Base-by-base conservation (phyloP, 306 rosid species). In the Lablab purpureus region DNA sequence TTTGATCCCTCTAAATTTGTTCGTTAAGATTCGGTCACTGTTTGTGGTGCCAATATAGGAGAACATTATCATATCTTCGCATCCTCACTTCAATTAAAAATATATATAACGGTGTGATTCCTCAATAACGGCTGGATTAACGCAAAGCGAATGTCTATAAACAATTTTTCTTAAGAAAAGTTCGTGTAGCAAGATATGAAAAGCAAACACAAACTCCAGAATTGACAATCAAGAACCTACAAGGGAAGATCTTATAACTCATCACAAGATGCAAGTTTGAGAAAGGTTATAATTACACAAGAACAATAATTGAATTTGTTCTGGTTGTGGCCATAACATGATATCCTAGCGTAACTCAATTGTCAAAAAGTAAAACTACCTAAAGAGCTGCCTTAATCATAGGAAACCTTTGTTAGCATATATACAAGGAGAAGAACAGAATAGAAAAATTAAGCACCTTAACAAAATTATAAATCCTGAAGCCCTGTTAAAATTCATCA, bases 371-470 rank as follows among this genome's bases (percentile, higher is more conserved):
- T 27, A 51, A 13, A 77, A 47, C 74, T 67, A 22, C 71, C 73
- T 59, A 23, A 32, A 58, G 70, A 34, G 41, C 82, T 71, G 47
- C 76, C 49, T 67, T 40, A 19, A 75, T 43, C 55, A 37, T 0
- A 23, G 22, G 69, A 32, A 50, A 46, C 78, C 67, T 13, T 47
- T 19, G 63, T 67, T 54, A 19, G 28, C 66, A 78, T 74, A 82
- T 76, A 80, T 72, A 80, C 84, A 79, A 66, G 75, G 77, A 56
- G 12, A 67, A 60, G 45, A 79, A 18, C 84, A 55, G 25, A 49
- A 82, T 21, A 81, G 72, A 47, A 50, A 76, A 74, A 80, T 79
- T 58, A 84, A 71, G 60, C 75, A 56, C 76, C 85, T 55, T 67
- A 55, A 54, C 66, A 56, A 79, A 73, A 50, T 73, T 75, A 75